Evolutionary conservation across 805 yeast genomes (phyloP), one percentile per base, ranked within the genome.

Genomic region (Ascoidea asiatica): DNA sequence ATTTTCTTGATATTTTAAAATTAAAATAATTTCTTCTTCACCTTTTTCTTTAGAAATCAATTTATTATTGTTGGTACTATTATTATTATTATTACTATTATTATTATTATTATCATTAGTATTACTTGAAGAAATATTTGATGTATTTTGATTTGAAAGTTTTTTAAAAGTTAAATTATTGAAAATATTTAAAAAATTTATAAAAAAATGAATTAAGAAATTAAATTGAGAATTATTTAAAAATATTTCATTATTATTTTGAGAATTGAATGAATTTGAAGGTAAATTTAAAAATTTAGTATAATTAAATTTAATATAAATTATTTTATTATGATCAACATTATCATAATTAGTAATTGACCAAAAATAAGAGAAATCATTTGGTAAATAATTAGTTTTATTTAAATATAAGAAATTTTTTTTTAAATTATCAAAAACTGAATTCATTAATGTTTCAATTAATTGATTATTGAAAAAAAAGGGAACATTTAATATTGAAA

Each of bases 281-380:
- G 11, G 11, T 7, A 11, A 23, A 11, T 7, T 11, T 23, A 23
- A 23, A 23, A 23, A 23, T 7, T 23, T 23, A 7, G 33, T 6
- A 11, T 23, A 23, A 5, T 46, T 48, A 41, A 66, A 59, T 40
- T 65, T 58, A 8, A 69, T 52, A 46, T 60, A 68, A 2, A 68
- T 52, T 38, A 58, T 46, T 39, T 57, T 56, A 21, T 49, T 11
- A 23, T 23, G 48, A 23, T 66, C 71, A 4, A 62, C 39, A 23
- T 52, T 50, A 21, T 63, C 67, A 44, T 60, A 58, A 37, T 56
- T 61, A 6, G 64, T 52, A 36, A 53, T 50, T 20, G 65, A 56
- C 71, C 74, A 70, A 18, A 41, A 43, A 49, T 56, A 67, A 2
- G 43, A 41, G 21, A 47, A 38, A 43, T 47, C 40, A 19, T 19